A percentile compares a stretch with the other conserved stretches of the same genome.
These are phyloP conservation scores for Coffea canephora DNA, from an alignment of 257 asterid species.

Conservation along the genomic window DNA sequence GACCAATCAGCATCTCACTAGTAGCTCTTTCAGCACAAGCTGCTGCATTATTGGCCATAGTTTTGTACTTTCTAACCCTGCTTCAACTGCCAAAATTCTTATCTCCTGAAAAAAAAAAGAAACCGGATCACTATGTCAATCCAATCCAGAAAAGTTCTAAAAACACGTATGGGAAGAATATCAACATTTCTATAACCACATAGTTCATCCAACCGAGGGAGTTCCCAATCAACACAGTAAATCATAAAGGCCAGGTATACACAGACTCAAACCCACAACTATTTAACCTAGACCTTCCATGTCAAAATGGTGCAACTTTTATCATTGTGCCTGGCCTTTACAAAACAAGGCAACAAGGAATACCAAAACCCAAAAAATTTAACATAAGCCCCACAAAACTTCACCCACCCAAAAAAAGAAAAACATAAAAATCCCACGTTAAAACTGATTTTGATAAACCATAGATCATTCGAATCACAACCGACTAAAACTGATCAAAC, in stretches of 20 bases:
- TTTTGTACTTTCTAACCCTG: slow-evolving; percentile 23
- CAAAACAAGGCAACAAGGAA: not conserved
- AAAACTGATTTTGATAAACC: not conserved
- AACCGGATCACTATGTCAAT: not conserved
- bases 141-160: not conserved
- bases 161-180: not conserved
- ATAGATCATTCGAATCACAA: slow-evolving; percentile 1
- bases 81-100: slow-evolving; percentile 23
- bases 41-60: slow-evolving; percentile 77
- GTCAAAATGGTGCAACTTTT: not conserved
- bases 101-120: slow-evolving; percentile 10
- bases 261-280: not conserved
- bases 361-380: not conserved
- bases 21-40: slow-evolving; percentile 97
- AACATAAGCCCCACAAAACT: slow-evolving; percentile 7
- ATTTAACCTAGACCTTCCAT: not conserved
- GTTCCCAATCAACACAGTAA: not conserved
- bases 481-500: slow-evolving; percentile 8
- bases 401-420: not conserved
- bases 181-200: not conserved
- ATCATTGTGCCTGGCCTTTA: not conserved
- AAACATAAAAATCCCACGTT: not conserved
- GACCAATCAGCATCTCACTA: slow-evolving; percentile 86
- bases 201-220: not conserved
- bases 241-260: not conserved